Evolutionary conservation across 768 basidiomycete genomes (phyloP).

Genomic region (Galerina marginata): DNA sequence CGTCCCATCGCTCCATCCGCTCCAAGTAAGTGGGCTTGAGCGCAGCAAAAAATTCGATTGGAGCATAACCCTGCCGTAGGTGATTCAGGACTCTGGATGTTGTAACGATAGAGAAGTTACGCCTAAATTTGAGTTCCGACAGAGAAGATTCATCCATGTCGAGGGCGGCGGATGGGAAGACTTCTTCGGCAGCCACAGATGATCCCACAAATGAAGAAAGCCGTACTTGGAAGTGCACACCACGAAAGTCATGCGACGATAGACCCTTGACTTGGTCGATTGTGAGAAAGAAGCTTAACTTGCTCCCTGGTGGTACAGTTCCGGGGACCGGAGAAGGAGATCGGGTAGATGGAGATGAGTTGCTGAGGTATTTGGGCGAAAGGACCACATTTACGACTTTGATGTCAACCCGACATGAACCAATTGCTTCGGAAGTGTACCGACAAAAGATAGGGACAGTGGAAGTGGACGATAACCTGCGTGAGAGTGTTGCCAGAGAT

Average conservation of each 20-base stretch:
- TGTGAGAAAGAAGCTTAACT: slow-evolving; percentile 82
- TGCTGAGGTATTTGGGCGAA: slow-evolving; percentile 61
- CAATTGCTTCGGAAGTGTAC: slow-evolving; percentile 94
- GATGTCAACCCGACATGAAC: slow-evolving; percentile 88
- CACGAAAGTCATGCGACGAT: slow-evolving; percentile 87
- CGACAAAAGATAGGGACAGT: slow-evolving; percentile 90
- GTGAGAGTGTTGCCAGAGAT: slow-evolving; percentile 81
- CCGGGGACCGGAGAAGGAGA: slow-evolving; percentile 77
- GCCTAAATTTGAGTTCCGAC: slow-evolving; percentile 83
- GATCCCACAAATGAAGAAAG: slow-evolving; percentile 86
- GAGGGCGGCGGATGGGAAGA: slow-evolving; percentile 75
- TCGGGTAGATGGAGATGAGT: slow-evolving; percentile 71
- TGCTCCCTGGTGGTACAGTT: slow-evolving; percentile 73
- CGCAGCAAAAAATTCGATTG: slow-evolving; percentile 90
- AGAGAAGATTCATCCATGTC: slow-evolving; percentile 75
- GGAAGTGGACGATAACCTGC: slow-evolving; percentile 75
- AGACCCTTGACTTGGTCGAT: slow-evolving; percentile 90
- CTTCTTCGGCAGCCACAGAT: slow-evolving; percentile 73
- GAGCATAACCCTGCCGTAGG: slow-evolving; percentile 77
- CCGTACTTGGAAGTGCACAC: slow-evolving; percentile 86
- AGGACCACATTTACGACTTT: slow-evolving; percentile 76
- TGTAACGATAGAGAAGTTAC: slow-evolving; percentile 79
- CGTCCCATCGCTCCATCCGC: slow-evolving; percentile 92
- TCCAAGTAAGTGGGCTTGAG: slow-evolving; percentile 84
- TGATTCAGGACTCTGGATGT: slow-evolving; percentile 75